Percentiles rank a stretch among this genome's conserved stretches.
phyloP scores from a whole-genome alignment of 352 stramenopile genomes.

The Globisporangium rhizosaccharum region DNA sequence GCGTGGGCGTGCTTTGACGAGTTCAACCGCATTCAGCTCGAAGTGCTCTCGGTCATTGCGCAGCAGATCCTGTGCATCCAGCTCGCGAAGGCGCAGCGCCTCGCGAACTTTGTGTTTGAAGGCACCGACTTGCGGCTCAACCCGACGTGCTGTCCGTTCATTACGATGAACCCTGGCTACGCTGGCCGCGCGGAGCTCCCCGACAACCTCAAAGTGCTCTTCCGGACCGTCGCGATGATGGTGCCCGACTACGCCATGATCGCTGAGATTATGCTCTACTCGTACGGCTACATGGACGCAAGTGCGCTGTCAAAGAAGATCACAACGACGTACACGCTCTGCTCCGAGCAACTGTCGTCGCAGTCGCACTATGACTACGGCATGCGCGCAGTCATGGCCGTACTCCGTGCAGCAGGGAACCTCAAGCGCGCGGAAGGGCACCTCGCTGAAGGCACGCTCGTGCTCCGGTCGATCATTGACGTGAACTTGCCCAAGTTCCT shows the following conservation, averaged over 20 bases:
- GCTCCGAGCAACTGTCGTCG: slow-evolving; percentile 91
- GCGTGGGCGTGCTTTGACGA: slow-evolving; percentile 92
- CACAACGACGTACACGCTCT: slow-evolving; percentile 92
- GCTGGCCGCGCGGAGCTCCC: slow-evolving; percentile 86
- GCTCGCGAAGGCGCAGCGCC: slow-evolving; percentile 72
- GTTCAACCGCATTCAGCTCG: slow-evolving; percentile 92
- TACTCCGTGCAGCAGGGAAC: slow-evolving; percentile 91
- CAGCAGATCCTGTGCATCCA: slow-evolving; percentile 92
- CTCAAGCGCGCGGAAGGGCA: slow-evolving; percentile 81
- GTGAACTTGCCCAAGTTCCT: slow-evolving; percentile 94
- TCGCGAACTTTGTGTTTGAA: slow-evolving; percentile 89
- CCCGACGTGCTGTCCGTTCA: slow-evolving; percentile 89
- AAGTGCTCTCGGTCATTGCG: slow-evolving; percentile 90
- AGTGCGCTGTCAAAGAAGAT: slow-evolving; percentile 91
- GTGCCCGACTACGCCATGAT: slow-evolving; percentile 93
- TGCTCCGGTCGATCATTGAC: slow-evolving; percentile 91
- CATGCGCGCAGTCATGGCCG: slow-evolving; percentile 93
- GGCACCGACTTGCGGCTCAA: slow-evolving; percentile 88
- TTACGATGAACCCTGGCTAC: slow-evolving; percentile 92
- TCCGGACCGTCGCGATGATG: slow-evolving; percentile 93
- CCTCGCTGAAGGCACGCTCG: slow-evolving; percentile 83
- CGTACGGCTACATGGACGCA: slow-evolving; percentile 90
- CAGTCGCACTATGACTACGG: slow-evolving; percentile 96
- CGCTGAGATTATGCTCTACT: slow-evolving; percentile 93
- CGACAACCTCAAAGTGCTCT: slow-evolving; percentile 92